phyloP scores from a whole-genome alignment of 208 protist genomes.

The Kentomonas sorsogonicus region DNA sequence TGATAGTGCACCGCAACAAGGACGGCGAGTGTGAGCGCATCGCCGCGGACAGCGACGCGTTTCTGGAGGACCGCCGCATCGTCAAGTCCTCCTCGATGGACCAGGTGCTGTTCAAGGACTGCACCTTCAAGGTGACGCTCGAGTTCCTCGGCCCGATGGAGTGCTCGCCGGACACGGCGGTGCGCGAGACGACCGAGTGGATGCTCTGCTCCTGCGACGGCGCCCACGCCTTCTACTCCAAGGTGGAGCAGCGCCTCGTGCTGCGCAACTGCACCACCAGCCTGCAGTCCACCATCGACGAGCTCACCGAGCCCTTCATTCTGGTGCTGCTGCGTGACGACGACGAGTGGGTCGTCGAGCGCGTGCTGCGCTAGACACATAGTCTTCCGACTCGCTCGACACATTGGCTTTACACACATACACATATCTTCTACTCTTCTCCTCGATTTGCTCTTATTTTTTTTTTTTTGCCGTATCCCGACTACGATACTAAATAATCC shows the following conservation, averaged over 20 bases:
- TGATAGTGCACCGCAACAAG: conserved; percentile 41
- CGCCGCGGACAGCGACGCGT: conserved; percentile 30
- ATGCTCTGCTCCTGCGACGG: conserved; percentile 60
- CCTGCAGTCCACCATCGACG: conserved; percentile 56
- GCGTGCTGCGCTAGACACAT: conserved; percentile 30
- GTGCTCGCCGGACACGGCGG: conserved; percentile 63
- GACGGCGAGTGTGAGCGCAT: conserved; percentile 24
- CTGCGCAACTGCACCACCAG: conserved; percentile 59
- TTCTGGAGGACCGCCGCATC: conserved; percentile 48
- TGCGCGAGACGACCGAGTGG: conserved; percentile 80
- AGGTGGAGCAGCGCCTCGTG: conserved; percentile 65
- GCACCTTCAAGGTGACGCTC: conserved; percentile 67
- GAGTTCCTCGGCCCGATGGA: conserved; percentile 53
- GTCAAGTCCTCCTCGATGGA: conserved; percentile 60
- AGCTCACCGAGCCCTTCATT: conserved; percentile 47
- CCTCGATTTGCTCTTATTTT: not conserved
- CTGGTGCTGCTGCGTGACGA: conserved; percentile 40
- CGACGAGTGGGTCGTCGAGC: conserved; percentile 62
- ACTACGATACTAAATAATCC: no score
- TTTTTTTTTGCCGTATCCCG: not conserved
- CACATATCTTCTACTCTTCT: not conserved
- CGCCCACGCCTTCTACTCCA: conserved; percentile 63
- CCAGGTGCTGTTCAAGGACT: conserved; percentile 51
- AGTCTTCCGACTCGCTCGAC: not conserved
- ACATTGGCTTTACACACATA: not conserved